A percentile compares a stretch with the other conserved stretches of the same genome.
Evolutionary conservation across 345 rosid genomes (phyloP).

Genomic region (Camelina sativa): DNA sequence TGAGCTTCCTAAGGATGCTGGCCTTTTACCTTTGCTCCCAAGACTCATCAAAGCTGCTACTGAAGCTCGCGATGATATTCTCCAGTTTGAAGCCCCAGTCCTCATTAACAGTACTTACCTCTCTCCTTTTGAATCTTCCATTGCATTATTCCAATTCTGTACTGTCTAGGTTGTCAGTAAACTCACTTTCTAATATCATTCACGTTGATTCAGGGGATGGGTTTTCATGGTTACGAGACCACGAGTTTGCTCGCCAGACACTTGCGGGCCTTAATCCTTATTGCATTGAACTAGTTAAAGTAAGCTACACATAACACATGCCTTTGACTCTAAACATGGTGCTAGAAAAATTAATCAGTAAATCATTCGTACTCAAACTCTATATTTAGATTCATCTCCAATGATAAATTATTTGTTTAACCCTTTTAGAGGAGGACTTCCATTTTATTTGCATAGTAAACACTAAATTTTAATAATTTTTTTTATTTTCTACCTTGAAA

Average conservation of each 20-base stretch:
- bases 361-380: too few species aligned
- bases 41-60: conserved; percentile 54
- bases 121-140: not conserved
- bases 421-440: too few species aligned
- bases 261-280: conserved; percentile 82
- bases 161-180: not conserved
- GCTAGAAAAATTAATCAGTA: too few species aligned
- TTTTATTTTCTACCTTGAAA: too few species aligned
- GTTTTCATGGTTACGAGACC: conserved; percentile 77
- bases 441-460: too few species aligned
- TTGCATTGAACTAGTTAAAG: conserved; percentile 55
- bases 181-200: not conserved
- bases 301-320: conserved; percentile 35
- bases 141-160: not conserved
- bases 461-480: too few species aligned
- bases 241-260: conserved; percentile 74
- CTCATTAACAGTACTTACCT: conserved; percentile 49
- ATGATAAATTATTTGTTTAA: too few species aligned
- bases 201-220: conserved; percentile 53
- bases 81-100: conserved; percentile 63
- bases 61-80: conserved; percentile 47
- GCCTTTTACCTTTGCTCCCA: conserved; percentile 54
- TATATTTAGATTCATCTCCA: too few species aligned
- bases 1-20: conserved; percentile 35
- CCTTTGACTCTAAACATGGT: too few species aligned